Evolutionary conservation across 306 rosid species (phyloP), one percentile per base, ranked within the genome.

Genomic region (Acacia confusa): DNA sequence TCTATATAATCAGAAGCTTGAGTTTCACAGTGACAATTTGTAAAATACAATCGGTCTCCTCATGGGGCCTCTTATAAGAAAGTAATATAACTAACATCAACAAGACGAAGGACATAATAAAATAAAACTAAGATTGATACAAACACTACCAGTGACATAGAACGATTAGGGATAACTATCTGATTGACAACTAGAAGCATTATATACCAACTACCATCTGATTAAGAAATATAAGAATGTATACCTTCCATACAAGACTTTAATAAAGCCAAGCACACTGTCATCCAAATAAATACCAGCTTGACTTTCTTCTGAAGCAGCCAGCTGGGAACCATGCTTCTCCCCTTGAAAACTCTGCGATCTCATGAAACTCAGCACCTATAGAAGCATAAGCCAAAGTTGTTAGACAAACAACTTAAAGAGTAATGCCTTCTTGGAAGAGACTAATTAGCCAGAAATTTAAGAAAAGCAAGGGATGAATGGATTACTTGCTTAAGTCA

Each of bases 201-300:
- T 75, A 67, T 10, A 65, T 44, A 65, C 19, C 68, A 52, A 45
- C 24, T 32, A 70, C 74, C 48, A 63, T 82, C 75, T 63, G 78
- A 57, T 77, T 80, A 72, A 38, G 80, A 80, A 67, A 60, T 81
- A 73, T 53, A 32, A 81, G 34, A 84, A 82, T 57, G 74, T 27
- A 83, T 82, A 94, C 98, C 98, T 95, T 90, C 99, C 99, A 78
- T 82, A 75, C 82, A 95, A 79, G 81, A 90, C 88, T 72, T 90
- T 93, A 79, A 91, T 82, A 87, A 89, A 91, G 79, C 90, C 92
- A 83, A 86, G 84, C 77, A 85, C 92, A 73, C 70, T 86, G 84
- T 92, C 97, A 69, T 85, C 87, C 77, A 83, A 79, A 84, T 81
- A 80, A 83, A 83, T 78, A 71, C 40, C 81, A 83, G 71, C 82